These are phyloP conservation scores for Kwoniella sp. DNA, from an alignment of 768 basidiomycete genomes.

Conservation along the genomic window DNA sequence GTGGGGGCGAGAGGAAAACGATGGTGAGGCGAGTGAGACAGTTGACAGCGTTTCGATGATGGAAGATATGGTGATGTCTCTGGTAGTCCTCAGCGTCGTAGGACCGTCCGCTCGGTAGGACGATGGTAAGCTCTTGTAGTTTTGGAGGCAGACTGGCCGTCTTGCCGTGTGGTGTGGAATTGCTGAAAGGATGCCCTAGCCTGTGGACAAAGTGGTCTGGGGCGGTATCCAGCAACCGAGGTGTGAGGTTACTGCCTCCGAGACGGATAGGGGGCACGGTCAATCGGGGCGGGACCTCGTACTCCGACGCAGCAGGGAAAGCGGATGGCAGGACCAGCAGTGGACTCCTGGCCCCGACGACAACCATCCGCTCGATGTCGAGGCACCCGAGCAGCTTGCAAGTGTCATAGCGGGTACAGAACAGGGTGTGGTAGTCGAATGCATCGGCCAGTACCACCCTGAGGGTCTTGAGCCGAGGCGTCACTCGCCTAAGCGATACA, in stretches of 20 bases:
- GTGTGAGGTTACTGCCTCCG: too few relatives aligned
- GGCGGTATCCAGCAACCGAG: too few relatives aligned
- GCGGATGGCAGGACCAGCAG: constrained; percentile 5
- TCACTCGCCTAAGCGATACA: constrained; percentile 1
- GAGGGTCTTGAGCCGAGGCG: constrained; percentile 1
- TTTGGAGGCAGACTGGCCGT: constrained; percentile 1
- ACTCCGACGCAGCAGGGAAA: background rate
- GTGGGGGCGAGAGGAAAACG: constrained; percentile 1
- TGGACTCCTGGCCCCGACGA: constrained; percentile 9
- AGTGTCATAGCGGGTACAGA: constrained; percentile 4
- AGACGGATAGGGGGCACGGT: background rate
- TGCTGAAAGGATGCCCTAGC: too few relatives aligned
- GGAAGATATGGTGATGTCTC: constrained; percentile 11
- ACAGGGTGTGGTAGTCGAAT: constrained; percentile 14
- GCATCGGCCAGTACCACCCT: constrained; percentile 8
- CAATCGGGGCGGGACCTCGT: background rate
- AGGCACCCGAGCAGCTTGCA: constrained; percentile 6
- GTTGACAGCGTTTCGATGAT: background rate
- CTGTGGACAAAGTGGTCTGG: too few relatives aligned
- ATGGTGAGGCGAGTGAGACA: constrained; percentile 1
- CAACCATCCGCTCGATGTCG: constrained; percentile 3
- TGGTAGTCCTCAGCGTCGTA: constrained; percentile 15
- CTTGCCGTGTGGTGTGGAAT: background rate
- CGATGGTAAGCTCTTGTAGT: constrained; percentile 1
- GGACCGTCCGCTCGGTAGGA: constrained; percentile 10